Base-by-base conservation (phyloP, 371 early-diverging fungal genomes). In the Basidiobolus meristosporus region DNA sequence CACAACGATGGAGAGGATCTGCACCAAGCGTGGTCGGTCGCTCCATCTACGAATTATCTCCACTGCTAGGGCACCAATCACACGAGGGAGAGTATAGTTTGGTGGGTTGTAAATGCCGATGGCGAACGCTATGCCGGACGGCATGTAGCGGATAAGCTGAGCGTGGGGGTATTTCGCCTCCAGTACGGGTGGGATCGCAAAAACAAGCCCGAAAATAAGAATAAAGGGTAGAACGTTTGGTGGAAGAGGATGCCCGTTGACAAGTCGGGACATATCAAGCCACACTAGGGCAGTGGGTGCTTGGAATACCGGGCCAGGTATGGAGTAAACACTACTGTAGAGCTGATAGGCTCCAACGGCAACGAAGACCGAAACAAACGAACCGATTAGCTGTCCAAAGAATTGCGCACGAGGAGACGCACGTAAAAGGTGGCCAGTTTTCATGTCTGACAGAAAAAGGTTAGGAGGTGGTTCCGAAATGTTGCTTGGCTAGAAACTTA, bases 381-480 rank as follows among this genome's bases (percentile, higher is more conserved):
- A 79, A 0, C 86, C 87, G 32, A 85, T 65, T 59, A 82, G 50
- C 47, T 89, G 90, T 0, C 77, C 90, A 43, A 66, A 72, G 53
- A 89, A 86, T 54, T 86, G 87, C 0, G 86, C 77, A 41, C 74
- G 69, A 1, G 90, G 90, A 0, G 81, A 74, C 1, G 87, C 86
- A 19, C 67, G 65, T 18, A 89, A 53, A 9, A 86, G 43, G 51
- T 86, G 80, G 0, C 83, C 90, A 3, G 90, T 86, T 48, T 86
- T 85, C 26, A 89, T 56, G 55, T 89, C 89, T 55, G 82, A 82
- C 75, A 89, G 83, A 46, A 89, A 63, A 46, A 86, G 87, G 38
- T 81, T 66, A 9, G 55, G 56, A 31, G 53, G 57, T 14, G 31
- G 28, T 11, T 43, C 41, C 14, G 16, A 19, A n/a, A 6, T 12